phyloP scores from a whole-genome alignment of 2,329 filamentous ascomycete species.

The Microthyrium microscopicum region DNA sequence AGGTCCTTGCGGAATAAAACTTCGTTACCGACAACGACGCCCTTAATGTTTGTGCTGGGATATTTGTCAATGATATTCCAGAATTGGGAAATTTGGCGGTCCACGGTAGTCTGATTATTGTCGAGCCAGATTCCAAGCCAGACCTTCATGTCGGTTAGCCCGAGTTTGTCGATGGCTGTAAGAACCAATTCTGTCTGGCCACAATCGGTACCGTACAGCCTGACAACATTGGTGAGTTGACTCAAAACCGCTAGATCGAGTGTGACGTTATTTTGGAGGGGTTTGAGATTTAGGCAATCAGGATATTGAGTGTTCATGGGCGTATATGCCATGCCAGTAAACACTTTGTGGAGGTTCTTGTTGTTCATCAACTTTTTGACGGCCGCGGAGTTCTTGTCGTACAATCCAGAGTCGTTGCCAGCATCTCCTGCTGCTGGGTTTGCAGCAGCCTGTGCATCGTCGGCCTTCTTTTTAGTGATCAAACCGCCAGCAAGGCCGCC shows the following conservation, averaged over 20 bases:
- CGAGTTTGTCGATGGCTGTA: slow-evolving; percentile 59
- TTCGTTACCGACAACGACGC: slow-evolving; percentile 48
- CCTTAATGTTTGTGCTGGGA: slow-evolving; percentile 40
- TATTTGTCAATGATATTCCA: slow-evolving; percentile 64
- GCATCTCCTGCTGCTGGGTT: slow-evolving; percentile 56
- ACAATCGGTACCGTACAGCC: slow-evolving; percentile 90
- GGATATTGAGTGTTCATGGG: slow-evolving; percentile 84
- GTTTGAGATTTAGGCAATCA: slow-evolving; percentile 56
- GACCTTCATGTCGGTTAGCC: slow-evolving; percentile 63
- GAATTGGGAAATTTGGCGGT: slow-evolving; percentile 67
- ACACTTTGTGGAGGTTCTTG: slow-evolving; percentile 70
- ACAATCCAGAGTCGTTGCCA: too few relatives aligned
- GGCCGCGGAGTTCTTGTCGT: slow-evolving; percentile 55
- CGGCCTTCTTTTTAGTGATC: slow-evolving; percentile 35
- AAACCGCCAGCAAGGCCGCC: slow-evolving; percentile 61
- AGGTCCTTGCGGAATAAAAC: slow-evolving; percentile 48
- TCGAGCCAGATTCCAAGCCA: slow-evolving; percentile 95
- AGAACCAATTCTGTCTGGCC: slow-evolving; percentile 93
- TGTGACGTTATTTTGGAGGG: slow-evolving; percentile 88
- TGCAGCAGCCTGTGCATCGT: slow-evolving; percentile 22
- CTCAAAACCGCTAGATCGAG: slow-evolving; percentile 79
- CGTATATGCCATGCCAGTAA: slow-evolving; percentile 90
- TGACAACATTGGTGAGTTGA: slow-evolving; percentile 73
- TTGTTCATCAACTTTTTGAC: slow-evolving; percentile 75
- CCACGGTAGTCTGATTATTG: slow-evolving; percentile 64